Evolutionary conservation across 2,329 filamentous ascomycete genomes (phyloP), one percentile per base, ranked within the genome.

Genomic region (Aspergillus sojae): DNA sequence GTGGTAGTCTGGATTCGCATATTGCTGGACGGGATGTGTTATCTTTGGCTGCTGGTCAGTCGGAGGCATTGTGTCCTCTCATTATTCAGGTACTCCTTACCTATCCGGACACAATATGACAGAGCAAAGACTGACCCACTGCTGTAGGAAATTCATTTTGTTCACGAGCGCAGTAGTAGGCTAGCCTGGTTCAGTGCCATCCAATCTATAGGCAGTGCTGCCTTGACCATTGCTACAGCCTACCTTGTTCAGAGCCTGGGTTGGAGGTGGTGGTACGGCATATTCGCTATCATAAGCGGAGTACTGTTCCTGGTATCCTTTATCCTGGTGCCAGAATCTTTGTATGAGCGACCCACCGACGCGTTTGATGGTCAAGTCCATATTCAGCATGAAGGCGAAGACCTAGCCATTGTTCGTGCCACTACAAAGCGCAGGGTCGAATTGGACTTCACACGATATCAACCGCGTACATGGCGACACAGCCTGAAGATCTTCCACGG

Each of bases 251-350:
- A 50, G 10, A 43, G 53, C 12, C 62, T 62, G 6, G 62, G 64
- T 5, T 65, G 64, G 64, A 50, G 64, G 1, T 65, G 64, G 64
- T 65, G 64, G 64, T 65, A 65, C 46, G 64, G 64, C 2, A 60
- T 64, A 26, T 65, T 65, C 30, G 46, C 61, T 21, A 64, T 63
- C 4, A 41, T 62, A 26, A 65, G 62, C 14, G 61, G 58, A 0
- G 46, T 58, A 61, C 34, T 60, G 54, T 12, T 48, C 61, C 16
- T 14, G 41, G 39, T 41, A 7, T 41, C 39, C 39, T 41, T 41
- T 41, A 3, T 7, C 7, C 7, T 41, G 19, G 39, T 41, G 6
- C 39, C 39, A 10, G 39, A 41, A n/a, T 41, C 39, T 10, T n/a
- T 41, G 19, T 41, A 41, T n/a, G 6, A 41, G n/a, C 39, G 39